Base-by-base conservation (phyloP, 2,329 filamentous ascomycete species). In the Fusarium haematococcum region DNA sequence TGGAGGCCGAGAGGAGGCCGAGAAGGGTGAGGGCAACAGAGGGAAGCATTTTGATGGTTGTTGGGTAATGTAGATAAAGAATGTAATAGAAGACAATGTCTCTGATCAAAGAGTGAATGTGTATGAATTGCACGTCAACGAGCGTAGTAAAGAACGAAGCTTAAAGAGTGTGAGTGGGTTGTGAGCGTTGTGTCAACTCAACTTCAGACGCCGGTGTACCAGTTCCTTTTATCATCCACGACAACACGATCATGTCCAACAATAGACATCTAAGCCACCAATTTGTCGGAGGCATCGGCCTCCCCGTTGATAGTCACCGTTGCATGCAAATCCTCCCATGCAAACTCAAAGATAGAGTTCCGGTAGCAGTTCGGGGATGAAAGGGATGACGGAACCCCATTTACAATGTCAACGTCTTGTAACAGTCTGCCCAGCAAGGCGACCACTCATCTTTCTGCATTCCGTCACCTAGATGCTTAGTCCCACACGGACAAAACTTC, bases 1-100 rank as follows among this genome's bases (percentile, higher is more conserved):
- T 63, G 8, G 75, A 57, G 30, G 70, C 56, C 3, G 75, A 77
- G 33, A 63, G 16, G 23, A 77, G 43, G 56, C 75, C 68, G 16
- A 77, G 41, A 8, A 77, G 35, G 0, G 75, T 59, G 3, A 75
- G 32, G 2, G 73, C 54, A 14, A 70, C 63, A 1, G 75, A 69
- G 16, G 75, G 70, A 1, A 75, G 67, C 73, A 77, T 75, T 13
- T 6, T 71, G 58, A 61, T 60, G 50, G 39, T 48, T 50, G 13
- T 23, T 50, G 45, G 30, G 27, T 32, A 52, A n/a, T 14, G 43
- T 27, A 5, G 43, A 52, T 30, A 18, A 57, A n/a, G 37, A 45
- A 56, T 56, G 59, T 20, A 62, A 45, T 27, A 5, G 59, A 33
- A 27, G 32, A 48, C n/a, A 43, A 64, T 33, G 52, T 32, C 32